Conservation (phyloP, 306 rosid genomes). For the Citrullus colocynthis region DNA sequence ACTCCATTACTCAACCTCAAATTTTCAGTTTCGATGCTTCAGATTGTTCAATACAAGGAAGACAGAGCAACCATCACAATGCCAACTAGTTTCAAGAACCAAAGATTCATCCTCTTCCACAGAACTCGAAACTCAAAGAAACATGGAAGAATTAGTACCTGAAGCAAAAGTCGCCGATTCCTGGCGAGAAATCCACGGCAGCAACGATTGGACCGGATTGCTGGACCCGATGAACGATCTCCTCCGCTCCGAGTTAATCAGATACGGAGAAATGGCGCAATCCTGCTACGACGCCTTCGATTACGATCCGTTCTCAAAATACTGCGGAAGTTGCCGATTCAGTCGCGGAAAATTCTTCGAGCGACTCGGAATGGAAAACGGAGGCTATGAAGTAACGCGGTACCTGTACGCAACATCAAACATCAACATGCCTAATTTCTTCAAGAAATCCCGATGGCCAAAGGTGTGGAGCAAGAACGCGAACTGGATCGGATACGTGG, state of each 20-base stretch:
- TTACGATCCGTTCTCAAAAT: slow-evolving; percentile 51
- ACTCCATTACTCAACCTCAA: background rate
- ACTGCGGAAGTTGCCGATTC: slow-evolving; percentile 61
- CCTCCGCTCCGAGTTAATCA: slow-evolving; percentile 52
- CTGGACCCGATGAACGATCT: slow-evolving; percentile 69
- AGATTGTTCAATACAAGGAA: background rate
- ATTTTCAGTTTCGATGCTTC: background rate
- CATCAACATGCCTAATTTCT: slow-evolving; percentile 34
- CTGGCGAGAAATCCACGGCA: slow-evolving; percentile 76
- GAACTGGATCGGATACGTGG: slow-evolving; percentile 75
- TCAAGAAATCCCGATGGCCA: slow-evolving; percentile 41
- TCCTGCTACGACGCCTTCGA: slow-evolving; percentile 75
- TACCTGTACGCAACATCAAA: slow-evolving; percentile 83
- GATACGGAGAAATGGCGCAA: slow-evolving; percentile 54
- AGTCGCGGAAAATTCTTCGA: slow-evolving; percentile 41
- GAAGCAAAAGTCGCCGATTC: background rate
- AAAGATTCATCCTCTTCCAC: background rate
- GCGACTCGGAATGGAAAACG: slow-evolving; percentile 41
- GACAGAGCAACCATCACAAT: background rate
- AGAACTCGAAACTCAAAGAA: background rate
- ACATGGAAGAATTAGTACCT: background rate
- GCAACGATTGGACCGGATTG: slow-evolving; percentile 57
- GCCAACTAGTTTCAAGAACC: background rate
- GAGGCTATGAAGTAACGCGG: slow-evolving; percentile 56
- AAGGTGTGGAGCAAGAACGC: slow-evolving; percentile 57